Percentiles rank a stretch among this genome's conserved stretches.
These are phyloP conservation scores for Backusella liffmaniae DNA, from an alignment of 192 early-diverging fungal genomes.

Conservation along the genomic window DNA sequence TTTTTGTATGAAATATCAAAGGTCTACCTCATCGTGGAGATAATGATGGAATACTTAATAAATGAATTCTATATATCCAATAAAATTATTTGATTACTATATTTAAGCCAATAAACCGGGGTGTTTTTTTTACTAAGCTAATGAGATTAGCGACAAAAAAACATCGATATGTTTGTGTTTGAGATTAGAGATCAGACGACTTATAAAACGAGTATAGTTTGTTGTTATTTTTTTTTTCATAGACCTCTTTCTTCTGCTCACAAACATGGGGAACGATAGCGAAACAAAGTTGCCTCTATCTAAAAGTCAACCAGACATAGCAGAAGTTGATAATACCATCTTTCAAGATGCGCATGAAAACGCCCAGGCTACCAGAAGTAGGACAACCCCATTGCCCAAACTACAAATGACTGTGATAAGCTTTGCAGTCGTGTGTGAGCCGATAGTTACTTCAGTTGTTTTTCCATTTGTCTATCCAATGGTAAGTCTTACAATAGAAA, in stretches of 20 bases:
- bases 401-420: conserved; percentile 48
- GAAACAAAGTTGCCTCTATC: no score
- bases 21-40: no score
- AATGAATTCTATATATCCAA: no score
- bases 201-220: neutral
- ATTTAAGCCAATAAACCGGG: no score
- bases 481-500: conserved; percentile 32
- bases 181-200: neutral
- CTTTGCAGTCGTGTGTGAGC: conserved; percentile 58
- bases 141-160: no score
- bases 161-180: neutral
- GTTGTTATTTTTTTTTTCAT: neutral
- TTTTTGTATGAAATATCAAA: no score
- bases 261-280: neutral
- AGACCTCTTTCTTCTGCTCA: neutral
- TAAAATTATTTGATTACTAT: no score
- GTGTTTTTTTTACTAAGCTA: no score
- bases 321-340: no score
- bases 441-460: conserved; percentile 65
- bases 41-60: no score
- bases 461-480: conserved; percentile 88
- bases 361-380: neutral
- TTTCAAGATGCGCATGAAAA: neutral
- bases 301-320: no score
- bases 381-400: conserved; percentile 42